Conservation (phyloP, 495 filamentous ascomycete species). For the Usnea hakonensis region DNA sequence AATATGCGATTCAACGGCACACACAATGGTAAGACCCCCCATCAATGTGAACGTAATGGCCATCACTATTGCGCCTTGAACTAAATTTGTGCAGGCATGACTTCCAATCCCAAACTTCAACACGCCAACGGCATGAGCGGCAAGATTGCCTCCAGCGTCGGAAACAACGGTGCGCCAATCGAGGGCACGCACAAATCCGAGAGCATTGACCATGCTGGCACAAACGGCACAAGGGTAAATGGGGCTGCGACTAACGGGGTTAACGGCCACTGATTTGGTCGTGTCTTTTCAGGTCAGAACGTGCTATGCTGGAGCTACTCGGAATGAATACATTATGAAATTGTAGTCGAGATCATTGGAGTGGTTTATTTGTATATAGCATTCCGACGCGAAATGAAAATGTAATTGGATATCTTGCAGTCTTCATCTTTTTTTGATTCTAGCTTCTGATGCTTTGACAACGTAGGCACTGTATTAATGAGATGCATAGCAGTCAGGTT, state of each 20-base stretch:
- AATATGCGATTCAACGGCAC: slow-evolving; percentile 48
- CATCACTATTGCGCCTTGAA: not conserved
- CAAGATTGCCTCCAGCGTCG: slow-evolving; percentile 28
- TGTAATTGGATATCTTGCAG: no score
- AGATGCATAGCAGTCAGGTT: no score
- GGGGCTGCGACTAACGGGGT: slow-evolving; percentile 19
- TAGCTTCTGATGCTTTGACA: no score
- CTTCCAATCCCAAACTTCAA: slow-evolving; percentile 30
- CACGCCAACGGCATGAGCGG: slow-evolving; percentile 44
- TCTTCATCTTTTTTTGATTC: no score
- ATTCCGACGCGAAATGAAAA: no score
- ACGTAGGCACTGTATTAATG: no score
- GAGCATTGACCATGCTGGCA: no score
- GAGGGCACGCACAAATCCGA: slow-evolving; percentile 35
- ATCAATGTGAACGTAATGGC: no score
- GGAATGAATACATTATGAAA: slow-evolving; percentile 20
- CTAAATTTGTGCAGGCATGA: not conserved
- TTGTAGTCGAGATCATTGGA: slow-evolving; percentile 2
- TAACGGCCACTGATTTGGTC: slow-evolving; percentile 19
- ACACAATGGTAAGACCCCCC: slow-evolving; percentile 57
- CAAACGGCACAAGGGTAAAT: slow-evolving; percentile 27
- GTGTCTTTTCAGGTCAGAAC: slow-evolving; percentile 17
- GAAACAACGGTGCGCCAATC: slow-evolving; percentile 43
- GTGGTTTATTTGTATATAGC: slow-evolving; percentile 1
- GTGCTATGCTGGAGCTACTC: slow-evolving; percentile 14